Base-by-base conservation (phyloP, 352 stramenopile species). In the Phytophthora citricola region DNA sequence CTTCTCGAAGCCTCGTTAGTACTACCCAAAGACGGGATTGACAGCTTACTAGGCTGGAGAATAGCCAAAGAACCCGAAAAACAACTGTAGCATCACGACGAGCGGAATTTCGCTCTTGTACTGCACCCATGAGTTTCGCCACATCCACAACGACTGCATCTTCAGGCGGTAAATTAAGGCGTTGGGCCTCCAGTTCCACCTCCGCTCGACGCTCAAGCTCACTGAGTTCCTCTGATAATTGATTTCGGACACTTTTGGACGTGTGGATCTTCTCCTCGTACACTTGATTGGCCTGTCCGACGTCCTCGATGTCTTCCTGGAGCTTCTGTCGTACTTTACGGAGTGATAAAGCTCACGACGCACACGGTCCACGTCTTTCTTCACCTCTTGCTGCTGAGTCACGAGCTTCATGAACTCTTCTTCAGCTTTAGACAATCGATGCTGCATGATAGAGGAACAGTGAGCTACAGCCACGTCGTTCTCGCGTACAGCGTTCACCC, bases 331-430 rank as follows among this genome's bases (percentile, higher is more conserved):
- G 45, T 17, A 93, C 83, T 54, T 89, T 87, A 22, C 74, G 71
- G 44, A 91, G 51, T 1, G 83, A 85, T 20, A 90, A 46, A 93
- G 43, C 49, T 91, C 85, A 20, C 68, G 79, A 6, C 85, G 79
- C 0, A 90, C 69, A 8, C 68, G 72, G 54, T 93, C 85, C 2
- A 93, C 83, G 10, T 85, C 73, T 8, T 71, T 78, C 27, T 79
- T 82, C 29, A 91, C 71, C n/a, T 85, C 69, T 53, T 82, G 73
- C 66, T 93, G 85, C 22, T 79, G 63, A 1, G 78, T 91, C 39
- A 92, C 71, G 7, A 89, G 67, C 51, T 91, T 93, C 85, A 93
- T 93, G 58, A 78, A 91, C 52, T 93, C 85, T 53, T 91, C 83
- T 44, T 93, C 83, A 0, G 81, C 81, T 54, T 93, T 93, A 8